Evolutionary conservation across 2,329 filamentous ascomycete species (phyloP), one percentile per base, ranked within the genome.

Genomic region (Sarocladium strictum): DNA sequence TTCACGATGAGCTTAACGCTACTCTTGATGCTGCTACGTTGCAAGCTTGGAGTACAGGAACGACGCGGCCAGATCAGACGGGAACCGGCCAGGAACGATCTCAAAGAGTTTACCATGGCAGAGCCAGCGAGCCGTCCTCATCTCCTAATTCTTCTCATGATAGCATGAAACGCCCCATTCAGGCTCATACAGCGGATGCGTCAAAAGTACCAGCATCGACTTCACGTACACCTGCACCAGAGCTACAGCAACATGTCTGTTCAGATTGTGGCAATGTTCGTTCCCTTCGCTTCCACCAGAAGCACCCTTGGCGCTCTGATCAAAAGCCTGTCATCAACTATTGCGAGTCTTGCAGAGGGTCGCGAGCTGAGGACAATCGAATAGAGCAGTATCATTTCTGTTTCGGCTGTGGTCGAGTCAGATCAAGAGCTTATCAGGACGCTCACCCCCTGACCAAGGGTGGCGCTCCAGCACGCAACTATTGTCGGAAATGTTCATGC

Each of bases 311-410:
- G 3, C 19, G 53, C 10, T 37, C 47, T 5, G 59, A 54, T 2
- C 56, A 60, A 26, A 64, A 59, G 12, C 58, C 61, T 3, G 58
- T 66, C 21, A 57, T 65, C 40, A 74, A 70, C 47, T 65, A 71
- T 32, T 74, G 71, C 49, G 60, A 63, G 37, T 57, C 59, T 5
- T 74, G 72, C 55, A 66, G 67, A 35, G 60, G 66, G 37, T 55
- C 55, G n/a, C 59, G 54, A 19, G 58, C 65, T 7, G 54, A 58
- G 3, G 57, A 60, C 24, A 62, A 61, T 1, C 49, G 64, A 29
- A 57, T 61, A 10, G 58, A 62, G 9, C 27, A 52, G 1, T 62
- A 65, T 35, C 74, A 75, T 53, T 69, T 77, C 19, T 80, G 77
- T 61, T 72, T 66, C 38, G 58, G 64, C 11, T 66, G 64, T 40